Conservation (phyloP, 768 basidiomycete genomes). For the Lactarius indigo region DNA sequence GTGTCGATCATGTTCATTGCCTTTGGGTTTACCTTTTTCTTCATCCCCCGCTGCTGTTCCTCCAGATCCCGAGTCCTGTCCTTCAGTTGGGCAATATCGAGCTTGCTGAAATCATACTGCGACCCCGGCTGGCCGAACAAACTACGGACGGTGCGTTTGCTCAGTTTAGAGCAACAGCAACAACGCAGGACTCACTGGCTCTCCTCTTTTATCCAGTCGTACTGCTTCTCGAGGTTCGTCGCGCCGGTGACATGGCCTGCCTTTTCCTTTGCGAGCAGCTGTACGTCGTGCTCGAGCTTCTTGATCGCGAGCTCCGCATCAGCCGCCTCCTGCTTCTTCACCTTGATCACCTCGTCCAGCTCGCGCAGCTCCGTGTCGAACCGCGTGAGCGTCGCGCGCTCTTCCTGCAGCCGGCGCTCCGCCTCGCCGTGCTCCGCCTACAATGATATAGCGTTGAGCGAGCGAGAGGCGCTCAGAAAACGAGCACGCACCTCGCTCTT, state of each 20-base stretch:
- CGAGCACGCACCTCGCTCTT: conserved; percentile 2
- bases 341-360: conserved; percentile 78
- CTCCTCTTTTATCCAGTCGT: conserved; percentile 88
- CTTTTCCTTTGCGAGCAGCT: conserved; percentile 61
- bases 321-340: conserved; percentile 65
- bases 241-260: conserved; percentile 48
- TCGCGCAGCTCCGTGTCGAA: conserved; percentile 88
- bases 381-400: conserved; percentile 80
- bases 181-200: conserved; percentile 56
- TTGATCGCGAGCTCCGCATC: conserved; percentile 65
- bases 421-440: conserved; percentile 61
- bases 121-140: conserved; percentile 79
- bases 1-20: conserved; percentile 95
- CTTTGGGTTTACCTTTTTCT: conserved; percentile 94
- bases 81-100: conserved; percentile 57
- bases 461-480: not conserved
- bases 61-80: conserved; percentile 73
- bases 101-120: conserved; percentile 72
- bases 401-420: conserved; percentile 71
- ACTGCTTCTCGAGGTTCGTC: conserved; percentile 70
- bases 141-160: conserved; percentile 1
- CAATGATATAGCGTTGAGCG: not conserved
- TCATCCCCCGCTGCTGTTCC: conserved; percentile 76
- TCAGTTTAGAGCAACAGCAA: not conserved
- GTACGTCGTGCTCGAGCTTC: conserved; percentile 68